Evolutionary conservation across 2,329 filamentous ascomycete species (phyloP).

Genomic region (Colletotrichum sp.): DNA sequence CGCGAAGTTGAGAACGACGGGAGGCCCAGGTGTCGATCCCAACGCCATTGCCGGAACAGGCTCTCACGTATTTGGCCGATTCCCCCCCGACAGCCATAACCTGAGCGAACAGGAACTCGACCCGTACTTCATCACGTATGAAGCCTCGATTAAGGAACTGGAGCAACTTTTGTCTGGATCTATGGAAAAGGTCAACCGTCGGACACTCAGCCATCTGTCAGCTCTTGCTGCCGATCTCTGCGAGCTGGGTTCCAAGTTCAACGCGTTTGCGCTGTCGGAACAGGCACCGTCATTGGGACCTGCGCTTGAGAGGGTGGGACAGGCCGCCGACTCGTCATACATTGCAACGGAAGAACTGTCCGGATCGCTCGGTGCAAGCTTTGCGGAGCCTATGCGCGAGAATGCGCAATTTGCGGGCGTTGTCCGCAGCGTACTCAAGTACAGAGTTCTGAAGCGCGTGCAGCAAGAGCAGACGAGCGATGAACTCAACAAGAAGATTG

Average conservation of each 20-base stretch:
- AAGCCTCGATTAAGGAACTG: conserved; percentile 88
- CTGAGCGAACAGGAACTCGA: conserved; percentile 91
- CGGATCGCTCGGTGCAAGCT: conserved; percentile 85
- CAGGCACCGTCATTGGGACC: conserved; percentile 86
- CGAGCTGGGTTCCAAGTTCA: conserved; percentile 94
- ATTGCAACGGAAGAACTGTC: conserved; percentile 94
- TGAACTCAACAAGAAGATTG: conserved; percentile 85
- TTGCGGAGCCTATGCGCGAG: conserved; percentile 97
- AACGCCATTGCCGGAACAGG: conserved; percentile 42
- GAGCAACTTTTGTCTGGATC: conserved; percentile 88
- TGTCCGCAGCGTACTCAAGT: conserved; percentile 85
- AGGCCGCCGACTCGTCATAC: conserved; percentile 95
- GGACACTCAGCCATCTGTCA: conserved; percentile 85
- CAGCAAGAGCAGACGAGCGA: conserved; percentile 98
- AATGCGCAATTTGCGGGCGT: conserved; percentile 97
- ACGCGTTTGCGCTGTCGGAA: conserved; percentile 95
- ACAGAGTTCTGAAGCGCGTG: conserved; percentile 89
- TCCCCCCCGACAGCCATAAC: conserved; percentile 78
- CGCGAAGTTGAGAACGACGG: conserved; percentile 76
- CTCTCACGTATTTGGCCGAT: conserved; percentile 74
- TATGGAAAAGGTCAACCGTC: conserved; percentile 95
- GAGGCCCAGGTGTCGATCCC: conserved; percentile 28
- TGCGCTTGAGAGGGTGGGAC: conserved; percentile 92
- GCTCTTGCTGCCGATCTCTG: conserved; percentile 86
- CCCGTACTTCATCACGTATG: conserved; percentile 94